Base-by-base conservation (phyloP, 139 green algal species). In the Volvox africanus region DNA sequence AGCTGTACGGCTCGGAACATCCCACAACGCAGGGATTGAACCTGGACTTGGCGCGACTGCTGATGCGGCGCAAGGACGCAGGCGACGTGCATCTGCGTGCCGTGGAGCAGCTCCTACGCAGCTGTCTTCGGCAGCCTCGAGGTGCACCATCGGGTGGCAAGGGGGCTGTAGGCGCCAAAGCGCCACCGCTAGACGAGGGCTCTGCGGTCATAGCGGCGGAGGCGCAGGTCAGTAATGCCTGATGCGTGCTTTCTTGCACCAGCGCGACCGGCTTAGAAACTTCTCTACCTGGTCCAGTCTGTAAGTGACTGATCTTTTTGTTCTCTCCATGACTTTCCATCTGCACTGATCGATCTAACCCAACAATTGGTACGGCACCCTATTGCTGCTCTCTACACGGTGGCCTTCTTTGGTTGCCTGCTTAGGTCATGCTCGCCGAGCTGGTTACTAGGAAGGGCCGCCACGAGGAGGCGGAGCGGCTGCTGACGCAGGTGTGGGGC, bases 381-480 rank as follows among this genome's bases (percentile, higher is more conserved):
- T 9, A 5, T 5, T 55, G 44, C n/a, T n/a, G n/a, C n/a, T n/a
- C n/a, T n/a, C n/a, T n/a, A n/a, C n/a, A n/a, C n/a, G 44, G 44
- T 9, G 44, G 44, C 44, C 44, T 14, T 73, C 9, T 24, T 55
- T 81, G 75, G 17, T 24, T 32, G 9, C 83, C 44, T 55, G 44
- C 44, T 55, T 55, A 88, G 83, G 26, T 44, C 24, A 36, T 88
- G 35, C 83, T 88, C 12, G 83, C 83, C 26, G 83, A 88, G 67
- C 65, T 88, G 83, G 83, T 88, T 26, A 78, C 22, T 2, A 35
- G 83, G n/a, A 80, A n/a, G 67, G 83, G 83, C 22, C 83, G 83
- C 2, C 83, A 88, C 67, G 83, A 88, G 67, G 83, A 88, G 83
- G 83, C 83, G 35, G 83, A 88, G 83, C 35, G 83, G 20, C 67